Conservation (phyloP, 2,329 filamentous ascomycete genomes). For the Rugonectria rugulosa region DNA sequence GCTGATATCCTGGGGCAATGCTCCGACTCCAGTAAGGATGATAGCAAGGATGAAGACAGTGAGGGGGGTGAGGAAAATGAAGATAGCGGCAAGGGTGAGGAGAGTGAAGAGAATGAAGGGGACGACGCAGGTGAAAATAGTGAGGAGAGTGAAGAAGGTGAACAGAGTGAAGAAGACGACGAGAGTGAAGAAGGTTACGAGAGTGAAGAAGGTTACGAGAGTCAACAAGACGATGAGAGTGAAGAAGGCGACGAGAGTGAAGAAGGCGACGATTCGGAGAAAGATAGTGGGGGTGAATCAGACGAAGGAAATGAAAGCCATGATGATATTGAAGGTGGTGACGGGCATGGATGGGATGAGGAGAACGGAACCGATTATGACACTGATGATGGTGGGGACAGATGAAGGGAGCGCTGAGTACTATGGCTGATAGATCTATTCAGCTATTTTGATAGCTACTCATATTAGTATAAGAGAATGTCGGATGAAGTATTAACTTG, state of each 20-base stretch:
- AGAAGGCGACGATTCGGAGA: neutral
- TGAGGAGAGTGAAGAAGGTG: neutral
- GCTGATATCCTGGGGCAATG: too few species aligned
- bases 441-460: too few species aligned
- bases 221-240: neutral
- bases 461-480: too few species aligned
- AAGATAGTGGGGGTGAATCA: neutral
- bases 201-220: neutral
- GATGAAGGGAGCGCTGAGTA: too few species aligned
- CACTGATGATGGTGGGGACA: too few species aligned
- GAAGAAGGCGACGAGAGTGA: neutral
- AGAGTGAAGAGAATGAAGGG: neutral
- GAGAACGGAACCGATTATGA: too few species aligned
- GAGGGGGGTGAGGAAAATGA: neutral
- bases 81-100: conserved; percentile 3
- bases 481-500: too few species aligned
- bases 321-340: too few species aligned
- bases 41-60: neutral
- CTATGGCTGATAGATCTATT: too few species aligned
- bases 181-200: neutral
- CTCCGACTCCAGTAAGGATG: too few species aligned
- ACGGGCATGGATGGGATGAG: too few species aligned
- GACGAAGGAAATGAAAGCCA: neutral
- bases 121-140: neutral
- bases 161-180: neutral